Conservation (phyloP, 805 yeast genomes). For the Candida rishiriensis region DNA sequence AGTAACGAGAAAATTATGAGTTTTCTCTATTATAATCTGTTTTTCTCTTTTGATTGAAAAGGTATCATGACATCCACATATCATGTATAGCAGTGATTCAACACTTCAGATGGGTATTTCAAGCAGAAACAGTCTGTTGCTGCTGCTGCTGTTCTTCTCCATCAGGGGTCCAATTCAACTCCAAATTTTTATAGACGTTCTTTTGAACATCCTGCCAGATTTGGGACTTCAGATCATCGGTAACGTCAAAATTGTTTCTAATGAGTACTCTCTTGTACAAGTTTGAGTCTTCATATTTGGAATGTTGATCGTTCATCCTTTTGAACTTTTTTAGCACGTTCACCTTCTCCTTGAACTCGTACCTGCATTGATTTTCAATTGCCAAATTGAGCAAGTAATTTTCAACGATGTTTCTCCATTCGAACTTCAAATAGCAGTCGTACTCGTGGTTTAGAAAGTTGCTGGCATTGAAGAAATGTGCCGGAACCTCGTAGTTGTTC, state of each 20-base stretch:
- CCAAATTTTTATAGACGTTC: slow-evolving; percentile 52
- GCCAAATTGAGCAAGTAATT: slow-evolving; percentile 61
- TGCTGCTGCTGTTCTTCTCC: background rate
- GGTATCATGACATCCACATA: background rate
- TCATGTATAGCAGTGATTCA: background rate
- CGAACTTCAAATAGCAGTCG: slow-evolving; percentile 32
- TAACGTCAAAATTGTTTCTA: slow-evolving; percentile 28
- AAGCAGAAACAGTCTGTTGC: background rate
- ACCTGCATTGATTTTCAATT: slow-evolving; percentile 67
- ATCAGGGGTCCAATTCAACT: slow-evolving; percentile 57
- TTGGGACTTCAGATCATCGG: slow-evolving; percentile 51
- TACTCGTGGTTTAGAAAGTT: slow-evolving; percentile 17
- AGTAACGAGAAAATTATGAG: too few relatives aligned
- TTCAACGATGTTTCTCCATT: slow-evolving; percentile 73
- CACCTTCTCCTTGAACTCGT: slow-evolving; percentile 54
- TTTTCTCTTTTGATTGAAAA: background rate
- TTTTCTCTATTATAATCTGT: too few relatives aligned
- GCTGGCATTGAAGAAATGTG: slow-evolving; percentile 15
- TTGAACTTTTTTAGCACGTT: slow-evolving; percentile 40
- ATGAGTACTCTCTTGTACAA: slow-evolving; percentile 25
- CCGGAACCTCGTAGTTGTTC: slow-evolving; percentile 20
- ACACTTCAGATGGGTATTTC: background rate
- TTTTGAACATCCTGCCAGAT: slow-evolving; percentile 65
- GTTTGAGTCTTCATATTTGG: slow-evolving; percentile 7
- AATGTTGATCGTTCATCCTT: slow-evolving; percentile 7